Base-by-base conservation (phyloP, 2,329 filamentous ascomycete genomes). In the Claviceps purpurea region DNA sequence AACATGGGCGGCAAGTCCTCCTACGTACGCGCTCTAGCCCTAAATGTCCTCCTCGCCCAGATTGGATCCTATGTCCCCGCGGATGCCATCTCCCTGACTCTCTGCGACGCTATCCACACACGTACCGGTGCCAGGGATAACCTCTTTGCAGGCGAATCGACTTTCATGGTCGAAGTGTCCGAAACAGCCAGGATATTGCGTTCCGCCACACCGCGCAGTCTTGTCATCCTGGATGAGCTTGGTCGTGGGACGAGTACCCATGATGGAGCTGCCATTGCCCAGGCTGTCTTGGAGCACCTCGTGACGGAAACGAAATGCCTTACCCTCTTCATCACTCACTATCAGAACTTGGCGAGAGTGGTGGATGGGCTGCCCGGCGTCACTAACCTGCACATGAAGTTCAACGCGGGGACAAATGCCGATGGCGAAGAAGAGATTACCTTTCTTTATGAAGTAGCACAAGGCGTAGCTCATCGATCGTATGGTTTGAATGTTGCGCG, bases 1-100 rank as follows among this genome's bases (percentile, higher is more conserved):
- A 98, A 98, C 71, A 98, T 98, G 93, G 93, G 93, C 61, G 93
- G 93, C 52, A 98, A 98, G 65, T 95, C 89, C n/a, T 93, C 86
- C 53, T 98, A 95, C 66, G 91, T 98, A 22, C 88, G 93, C 50
- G 87, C 90, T 58, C 82, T 95, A 45, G 91, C 93, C 10, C 80
- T 98, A 6, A 89, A 97, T 56, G 80, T 86, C 47, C 90, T 98
- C 61, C 90, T 98, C 73, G 89, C 89, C 7, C 93, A 98, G 64
- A 85, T 96, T 57, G 93, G 93, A 49, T 94, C 87, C 40, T 98
- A 90, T 66, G 89, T 98, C 1, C 93, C 93, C 2, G 91, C 91
- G 22, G 74, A 77, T 30, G 75, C 80, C 2, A 81, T 91, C 26
- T 70, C 73, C 3, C 77, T 97, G 0, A 91, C 90, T 10, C 82